Base-by-base conservation (phyloP, 2,329 filamentous ascomycete genomes). In the Fusarium anguioides region DNA sequence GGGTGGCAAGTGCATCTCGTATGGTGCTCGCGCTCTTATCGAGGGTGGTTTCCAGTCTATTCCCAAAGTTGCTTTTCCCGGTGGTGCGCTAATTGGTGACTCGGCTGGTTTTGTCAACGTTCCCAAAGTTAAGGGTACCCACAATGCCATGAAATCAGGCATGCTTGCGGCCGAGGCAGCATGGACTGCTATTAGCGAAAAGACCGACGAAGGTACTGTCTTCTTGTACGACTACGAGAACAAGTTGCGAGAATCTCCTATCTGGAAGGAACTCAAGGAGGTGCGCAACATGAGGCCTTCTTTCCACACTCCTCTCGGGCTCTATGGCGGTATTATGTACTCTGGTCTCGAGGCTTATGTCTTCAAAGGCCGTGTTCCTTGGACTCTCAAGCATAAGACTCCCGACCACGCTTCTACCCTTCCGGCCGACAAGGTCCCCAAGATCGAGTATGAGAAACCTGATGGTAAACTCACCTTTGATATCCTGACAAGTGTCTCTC, bases 31-130 rank as follows among this genome's bases (percentile, higher is more conserved):
- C 59, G 92, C 95, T 4, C 85, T 99, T 40, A 92, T 95, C 70
- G 96, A 99, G 80, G 96, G 96, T 65, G 96, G 96, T 23, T 97
- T 96, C 81, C 96, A 99, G 81, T 97, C 94, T 5, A 97, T 99
- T 73, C 96, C 96, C 55, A 97, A 97, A 80, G 94, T 96, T 46
- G 91, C 95, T 21, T 99, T 99, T 80, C 96, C 96, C 23, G 96
- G 96, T 61, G 96, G 96, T 58, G 96, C 96, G 44, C 84, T 99
- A 41, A 96, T 99, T 70, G 96, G 96, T 53, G 96, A 99, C 80
- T 96, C 94, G 18, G 96, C 96, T 26, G 96, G 96, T 7, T 97
- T 99, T 76, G 86, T 99, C 79, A 99, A 99, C 75, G 91, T 99
- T 17, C 96, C 96, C 68, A 99, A 99, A 83, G 93, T 99, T 80